Conservation (phyloP, 495 filamentous ascomycete species). For the Penicillium pancosmium region DNA sequence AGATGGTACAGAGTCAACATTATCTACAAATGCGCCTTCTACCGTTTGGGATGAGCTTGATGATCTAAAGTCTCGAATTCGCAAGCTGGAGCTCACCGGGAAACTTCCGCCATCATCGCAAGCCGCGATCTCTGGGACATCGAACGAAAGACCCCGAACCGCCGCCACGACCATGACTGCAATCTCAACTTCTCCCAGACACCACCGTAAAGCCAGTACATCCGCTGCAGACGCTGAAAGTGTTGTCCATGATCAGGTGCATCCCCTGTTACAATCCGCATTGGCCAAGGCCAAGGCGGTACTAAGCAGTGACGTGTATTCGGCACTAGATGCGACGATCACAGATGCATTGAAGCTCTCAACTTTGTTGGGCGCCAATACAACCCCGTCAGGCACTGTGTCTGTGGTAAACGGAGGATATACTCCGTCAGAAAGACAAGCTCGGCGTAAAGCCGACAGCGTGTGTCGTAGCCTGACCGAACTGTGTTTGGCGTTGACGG, state of each 20-base stretch:
- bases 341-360: conserved; percentile 78
- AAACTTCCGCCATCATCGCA: conserved; percentile 80
- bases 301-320: conserved; percentile 71
- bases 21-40: conserved; percentile 84
- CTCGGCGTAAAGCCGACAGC: conserved; percentile 87
- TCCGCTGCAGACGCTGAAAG: conserved; percentile 51
- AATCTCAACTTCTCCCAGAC: conserved; percentile 82
- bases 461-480: conserved; percentile 93
- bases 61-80: conserved; percentile 91
- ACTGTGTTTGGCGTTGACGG: conserved; percentile 82
- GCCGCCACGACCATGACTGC: conserved; percentile 94
- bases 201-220: conserved; percentile 54
- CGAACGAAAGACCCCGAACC: conserved; percentile 82
- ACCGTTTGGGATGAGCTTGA: conserved; percentile 98
- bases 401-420: conserved; percentile 53
- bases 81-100: conserved; percentile 87
- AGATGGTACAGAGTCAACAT: conserved; percentile 77
- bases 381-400: conserved; percentile 65
- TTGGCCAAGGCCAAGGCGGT: conserved; percentile 72
- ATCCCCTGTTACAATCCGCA: conserved; percentile 80
- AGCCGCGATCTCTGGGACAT: conserved; percentile 72
- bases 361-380: conserved; percentile 69
- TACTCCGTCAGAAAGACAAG: conserved; percentile 71
- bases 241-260: conserved; percentile 49
- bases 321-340: conserved; percentile 78